Conservation (phyloP, 495 filamentous ascomycete genomes). For the Penicillium silybi region DNA sequence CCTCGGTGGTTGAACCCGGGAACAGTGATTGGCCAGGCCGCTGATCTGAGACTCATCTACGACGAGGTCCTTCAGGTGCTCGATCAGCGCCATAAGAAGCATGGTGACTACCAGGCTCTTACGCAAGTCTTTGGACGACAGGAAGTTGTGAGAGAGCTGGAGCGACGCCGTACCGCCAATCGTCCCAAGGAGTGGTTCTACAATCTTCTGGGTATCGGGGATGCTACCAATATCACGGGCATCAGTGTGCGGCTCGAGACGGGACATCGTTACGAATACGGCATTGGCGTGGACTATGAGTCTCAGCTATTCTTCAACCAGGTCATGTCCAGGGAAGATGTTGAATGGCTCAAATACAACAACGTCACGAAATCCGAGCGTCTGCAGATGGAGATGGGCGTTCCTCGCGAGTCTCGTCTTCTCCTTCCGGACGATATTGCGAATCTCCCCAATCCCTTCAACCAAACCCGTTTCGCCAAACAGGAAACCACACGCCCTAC, state of each 20-base stretch:
- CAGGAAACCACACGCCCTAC: slow-evolving; percentile 33
- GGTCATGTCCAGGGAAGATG: slow-evolving; percentile 37
- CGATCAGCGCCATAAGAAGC: slow-evolving; percentile 30
- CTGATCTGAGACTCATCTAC: slow-evolving; percentile 50
- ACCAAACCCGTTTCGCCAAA: slow-evolving; percentile 29
- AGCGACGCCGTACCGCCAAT: slow-evolving; percentile 38
- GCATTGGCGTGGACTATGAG: slow-evolving; percentile 55
- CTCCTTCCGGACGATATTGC: slow-evolving; percentile 41
- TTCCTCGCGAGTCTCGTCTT: slow-evolving; percentile 41
- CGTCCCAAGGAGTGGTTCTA: slow-evolving; percentile 45
- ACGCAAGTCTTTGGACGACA: slow-evolving; percentile 57
- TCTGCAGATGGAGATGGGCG: slow-evolving; percentile 37
- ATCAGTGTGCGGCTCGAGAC: slow-evolving; percentile 34
- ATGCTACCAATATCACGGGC: slow-evolving; percentile 45
- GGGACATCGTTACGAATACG: slow-evolving; percentile 51
- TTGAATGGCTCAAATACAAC: slow-evolving; percentile 47
- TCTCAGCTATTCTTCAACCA: slow-evolving; percentile 53
- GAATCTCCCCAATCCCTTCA: slow-evolving; percentile 38
- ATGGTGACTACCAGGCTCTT: slow-evolving; percentile 48
- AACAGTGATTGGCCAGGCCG: slow-evolving; percentile 49
- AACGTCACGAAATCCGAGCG: slow-evolving; percentile 39
- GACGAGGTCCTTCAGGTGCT: slow-evolving; percentile 42
- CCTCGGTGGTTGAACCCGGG: slow-evolving; percentile 52
- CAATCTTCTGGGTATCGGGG: slow-evolving; percentile 38
- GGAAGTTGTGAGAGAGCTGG: slow-evolving; percentile 52